Evolutionary conservation across 2,329 filamentous ascomycete genomes (phyloP), one percentile per base, ranked within the genome.

Genomic region (Pseudogymnoascus sp.): DNA sequence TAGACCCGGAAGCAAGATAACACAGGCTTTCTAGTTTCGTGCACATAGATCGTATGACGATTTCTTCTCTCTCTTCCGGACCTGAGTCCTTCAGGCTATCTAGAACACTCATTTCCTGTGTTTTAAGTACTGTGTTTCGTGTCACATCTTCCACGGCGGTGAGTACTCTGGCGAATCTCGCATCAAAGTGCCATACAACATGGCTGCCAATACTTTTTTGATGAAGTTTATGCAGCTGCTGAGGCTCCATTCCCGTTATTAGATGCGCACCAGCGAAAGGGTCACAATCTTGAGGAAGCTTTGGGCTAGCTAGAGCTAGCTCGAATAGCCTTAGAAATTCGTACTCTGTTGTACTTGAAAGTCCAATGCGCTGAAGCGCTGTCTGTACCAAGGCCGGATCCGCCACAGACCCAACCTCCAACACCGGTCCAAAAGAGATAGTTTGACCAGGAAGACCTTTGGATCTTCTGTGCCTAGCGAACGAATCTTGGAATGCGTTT

Each of bases 401-500:
- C 14, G 61, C 64, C 23, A 72, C 64, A 46, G 21, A 46, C 0
- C 42, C 42, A 46, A 46, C 42, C 16, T 46, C 42, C 8, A 46
- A 23, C 42, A 46, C 21, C 4, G 59, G 34, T 16, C 68, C 67
- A 1, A 70, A 50, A 61, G 70, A 67, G 50, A 72, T 60, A 4
- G 69, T 62, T 5, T 70, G 64, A 61, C 64, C 65, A 36, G 66
- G 11, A 2, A 44, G 38, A 16, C 38, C 46, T 5, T 62, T 50
- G 4, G 16, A 18, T 46, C 42, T 18, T 18, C 42, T 18, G 42
- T 46, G 21, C 16, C 21, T 18, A 14, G 64, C 64, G 7, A 64
- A 36, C 14, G 64, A 59, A 56, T 66, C 64, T 34, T 62, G 62
- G 46, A 62, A 64, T 25, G 62, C 42, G 40, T 61, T 60, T 10